These are phyloP conservation scores for Aspergillus sojae DNA, from an alignment of 2,329 filamentous ascomycete genomes.

Conservation along the genomic window DNA sequence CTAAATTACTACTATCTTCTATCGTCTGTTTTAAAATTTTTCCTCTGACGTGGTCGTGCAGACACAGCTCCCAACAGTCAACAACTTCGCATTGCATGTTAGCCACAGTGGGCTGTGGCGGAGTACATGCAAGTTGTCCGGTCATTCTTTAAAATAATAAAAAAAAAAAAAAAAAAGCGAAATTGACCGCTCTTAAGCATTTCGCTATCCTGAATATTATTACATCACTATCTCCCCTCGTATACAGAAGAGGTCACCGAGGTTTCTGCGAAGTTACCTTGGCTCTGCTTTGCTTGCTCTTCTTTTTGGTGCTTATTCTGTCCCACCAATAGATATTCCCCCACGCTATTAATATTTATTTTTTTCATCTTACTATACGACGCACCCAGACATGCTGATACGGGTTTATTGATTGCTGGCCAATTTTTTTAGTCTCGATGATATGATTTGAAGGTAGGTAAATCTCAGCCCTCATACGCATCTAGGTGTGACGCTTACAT, in stretches of 20 bases:
- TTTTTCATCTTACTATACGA: not conserved
- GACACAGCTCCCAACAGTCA: slow-evolving; percentile 22
- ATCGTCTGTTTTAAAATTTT: slow-evolving; percentile 8
- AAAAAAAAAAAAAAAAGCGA: not conserved
- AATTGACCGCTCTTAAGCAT: slow-evolving; percentile 1
- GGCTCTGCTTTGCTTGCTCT: not conserved
- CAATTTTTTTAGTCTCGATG: not conserved
- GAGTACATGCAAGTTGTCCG: slow-evolving; percentile 36
- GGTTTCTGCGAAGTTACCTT: not conserved
- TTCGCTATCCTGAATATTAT: slow-evolving; percentile 2
- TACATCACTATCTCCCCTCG: slow-evolving; percentile 13
- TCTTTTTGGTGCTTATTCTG: not conserved
- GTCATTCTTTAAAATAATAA: slow-evolving; percentile 15
- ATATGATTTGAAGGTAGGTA: not conserved
- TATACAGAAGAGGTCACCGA: not conserved
- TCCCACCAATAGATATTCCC: slow-evolving; percentile 8
- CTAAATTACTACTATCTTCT: slow-evolving; percentile 6
- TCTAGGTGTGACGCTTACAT: not conserved
- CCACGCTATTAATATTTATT: not conserved
- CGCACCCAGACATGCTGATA: not conserved
- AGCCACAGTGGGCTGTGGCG: slow-evolving; percentile 40
- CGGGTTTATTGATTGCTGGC: not conserved
- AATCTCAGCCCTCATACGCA: not conserved
- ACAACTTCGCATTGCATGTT: slow-evolving; percentile 16
- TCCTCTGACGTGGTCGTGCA: slow-evolving; percentile 39